Conservation (phyloP, 371 early-diverging fungal species). For the Batkoa obscura region DNA sequence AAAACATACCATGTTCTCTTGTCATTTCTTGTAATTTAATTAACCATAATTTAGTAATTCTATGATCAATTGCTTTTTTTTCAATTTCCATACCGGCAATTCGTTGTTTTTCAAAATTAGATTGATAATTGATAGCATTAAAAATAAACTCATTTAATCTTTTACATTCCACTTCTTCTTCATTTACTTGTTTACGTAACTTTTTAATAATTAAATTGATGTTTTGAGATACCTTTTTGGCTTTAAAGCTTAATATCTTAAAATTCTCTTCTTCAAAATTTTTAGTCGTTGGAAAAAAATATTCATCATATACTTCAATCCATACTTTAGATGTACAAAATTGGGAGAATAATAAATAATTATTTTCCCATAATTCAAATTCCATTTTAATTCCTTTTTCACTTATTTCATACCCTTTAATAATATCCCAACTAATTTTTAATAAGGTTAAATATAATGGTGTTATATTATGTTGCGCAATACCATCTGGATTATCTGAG, state of each 20-base stretch:
- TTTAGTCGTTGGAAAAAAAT: conserved; percentile 18
- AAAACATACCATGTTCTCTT: conserved; percentile 18
- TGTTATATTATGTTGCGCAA: no score
- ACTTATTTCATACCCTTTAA: no score
- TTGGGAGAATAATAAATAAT: conserved; percentile 11
- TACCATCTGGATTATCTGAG: no score
- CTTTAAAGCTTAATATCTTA: conserved; percentile 10
- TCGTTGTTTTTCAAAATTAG: conserved; percentile 9
- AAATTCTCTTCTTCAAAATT: conserved; percentile 20
- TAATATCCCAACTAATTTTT: no score
- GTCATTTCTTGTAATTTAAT: conserved; percentile 18
- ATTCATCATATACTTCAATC: conserved; percentile 15
- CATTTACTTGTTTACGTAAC: conserved; percentile 6
- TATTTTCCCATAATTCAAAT: neutral
- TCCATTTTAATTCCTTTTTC: no score
- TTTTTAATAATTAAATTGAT: conserved; percentile 5
- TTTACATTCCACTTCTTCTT: neutral
- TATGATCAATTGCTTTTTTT: conserved; percentile 8
- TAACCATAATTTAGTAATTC: conserved; percentile 14
- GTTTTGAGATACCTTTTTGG: conserved; percentile 14
- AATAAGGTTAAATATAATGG: no score
- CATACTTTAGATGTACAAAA: conserved; percentile 16
- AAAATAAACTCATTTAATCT: conserved; percentile 6
- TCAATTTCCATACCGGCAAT: conserved; percentile 14
- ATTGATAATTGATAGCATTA: conserved; percentile 2